Conservation (phyloP, 208 protist genomes). For the Herpetomonas samuelpessoai region DNA sequence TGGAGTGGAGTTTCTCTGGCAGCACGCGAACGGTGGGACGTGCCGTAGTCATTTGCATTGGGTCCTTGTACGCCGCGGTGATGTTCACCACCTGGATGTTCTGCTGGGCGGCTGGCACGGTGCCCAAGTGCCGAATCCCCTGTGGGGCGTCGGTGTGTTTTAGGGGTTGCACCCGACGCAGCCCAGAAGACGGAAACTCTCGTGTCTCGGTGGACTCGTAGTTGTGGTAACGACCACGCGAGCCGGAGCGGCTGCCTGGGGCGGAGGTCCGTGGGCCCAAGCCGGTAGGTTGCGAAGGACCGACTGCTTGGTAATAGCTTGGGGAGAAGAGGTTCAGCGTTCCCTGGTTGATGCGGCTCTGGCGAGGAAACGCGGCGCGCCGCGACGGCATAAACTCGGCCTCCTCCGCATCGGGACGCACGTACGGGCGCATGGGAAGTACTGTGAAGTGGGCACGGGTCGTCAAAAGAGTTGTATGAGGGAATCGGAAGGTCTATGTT, state of each 20-base stretch:
- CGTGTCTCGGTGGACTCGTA: conserved; percentile 49
- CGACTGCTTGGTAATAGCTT: neutral
- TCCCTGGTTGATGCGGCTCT: conserved; percentile 26
- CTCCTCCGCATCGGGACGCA: conserved; percentile 22
- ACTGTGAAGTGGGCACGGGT: no score
- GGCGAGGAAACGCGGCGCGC: conserved; percentile 15
- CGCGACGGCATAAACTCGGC: conserved; percentile 8
- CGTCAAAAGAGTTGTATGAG: no score
- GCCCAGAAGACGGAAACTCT: conserved; percentile 48
- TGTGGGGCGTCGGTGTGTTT: conserved; percentile 37
- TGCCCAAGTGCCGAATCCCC: conserved; percentile 44
- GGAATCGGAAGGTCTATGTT: no score
- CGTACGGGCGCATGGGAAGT: conserved; percentile 15
- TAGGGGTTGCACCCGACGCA: conserved; percentile 41
- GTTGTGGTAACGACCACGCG: conserved; percentile 17
- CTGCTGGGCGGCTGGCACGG: conserved; percentile 40
- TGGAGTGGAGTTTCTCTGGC: conserved; percentile 13
- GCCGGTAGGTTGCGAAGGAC: no score
- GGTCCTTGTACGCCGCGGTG: conserved; percentile 65
- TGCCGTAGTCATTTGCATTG: conserved; percentile 33
- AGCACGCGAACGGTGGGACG: conserved; percentile 46
- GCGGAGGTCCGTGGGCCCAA: neutral
- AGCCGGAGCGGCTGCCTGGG: conserved; percentile 10
- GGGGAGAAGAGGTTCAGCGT: conserved; percentile 43
- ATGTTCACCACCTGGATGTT: conserved; percentile 81